Evolutionary conservation across 75 land plant genomes (phyloP).

Genomic region (Cupressus sempervirens): DNA sequence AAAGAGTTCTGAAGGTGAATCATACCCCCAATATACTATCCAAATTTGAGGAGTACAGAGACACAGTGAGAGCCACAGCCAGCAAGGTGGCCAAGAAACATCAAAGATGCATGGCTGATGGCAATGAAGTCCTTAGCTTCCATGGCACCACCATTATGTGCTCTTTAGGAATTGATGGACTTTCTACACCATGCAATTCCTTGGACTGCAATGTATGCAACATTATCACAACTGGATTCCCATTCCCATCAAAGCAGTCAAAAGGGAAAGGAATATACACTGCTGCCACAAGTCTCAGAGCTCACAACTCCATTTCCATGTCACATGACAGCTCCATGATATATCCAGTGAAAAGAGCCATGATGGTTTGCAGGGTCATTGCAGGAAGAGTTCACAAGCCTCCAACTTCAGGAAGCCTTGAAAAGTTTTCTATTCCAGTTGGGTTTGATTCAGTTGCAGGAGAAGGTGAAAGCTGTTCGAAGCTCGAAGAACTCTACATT

Average conservation of each 20-base stretch:
- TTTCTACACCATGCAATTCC: constrained; percentile 50
- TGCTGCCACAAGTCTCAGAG: constrained; percentile 74
- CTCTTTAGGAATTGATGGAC: constrained; percentile 53
- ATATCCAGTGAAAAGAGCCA: constrained; percentile 40
- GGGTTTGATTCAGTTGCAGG: constrained; percentile 8
- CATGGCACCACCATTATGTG: constrained; percentile 67
- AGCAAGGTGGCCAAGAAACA: constrained; percentile 23
- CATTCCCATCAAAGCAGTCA: constrained; percentile 44
- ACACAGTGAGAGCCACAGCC: constrained; percentile 42
- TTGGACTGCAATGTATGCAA: constrained; percentile 59
- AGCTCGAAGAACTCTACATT: not conserved
- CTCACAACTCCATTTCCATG: constrained; percentile 47
- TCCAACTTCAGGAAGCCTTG: not conserved
- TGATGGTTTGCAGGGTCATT: constrained; percentile 80
- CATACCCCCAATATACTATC: constrained; percentile 41
- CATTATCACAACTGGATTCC: constrained; percentile 72
- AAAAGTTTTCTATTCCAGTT: not conserved
- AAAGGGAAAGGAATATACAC: constrained; percentile 73
- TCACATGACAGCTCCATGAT: constrained; percentile 12
- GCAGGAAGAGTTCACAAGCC: constrained; percentile 55
- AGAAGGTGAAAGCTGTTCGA: not conserved
- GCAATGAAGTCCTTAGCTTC: constrained; percentile 81
- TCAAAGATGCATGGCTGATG: constrained; percentile 76
- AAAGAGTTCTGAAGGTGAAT: constrained; percentile 54
- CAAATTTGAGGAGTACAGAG: constrained; percentile 79